These are phyloP conservation scores for Astragalus glycyphyllos DNA, from an alignment of 306 rosid species.

Conservation along the genomic window DNA sequence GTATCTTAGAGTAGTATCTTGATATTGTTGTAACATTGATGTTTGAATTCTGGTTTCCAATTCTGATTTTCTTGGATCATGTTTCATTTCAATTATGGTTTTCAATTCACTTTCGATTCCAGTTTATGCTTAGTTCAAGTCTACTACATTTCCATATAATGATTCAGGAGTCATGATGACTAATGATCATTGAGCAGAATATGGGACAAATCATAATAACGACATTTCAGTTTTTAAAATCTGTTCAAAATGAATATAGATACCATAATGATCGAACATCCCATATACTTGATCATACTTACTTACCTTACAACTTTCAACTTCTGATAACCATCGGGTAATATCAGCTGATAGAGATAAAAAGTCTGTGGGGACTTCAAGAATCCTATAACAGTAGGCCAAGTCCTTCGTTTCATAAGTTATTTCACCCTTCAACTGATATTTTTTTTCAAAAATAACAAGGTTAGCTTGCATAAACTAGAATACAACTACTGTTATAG, in stretches of 20 bases:
- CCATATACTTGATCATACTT: slow-evolving; percentile 7
- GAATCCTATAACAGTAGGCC: slow-evolving; percentile 76
- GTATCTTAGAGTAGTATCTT: no score
- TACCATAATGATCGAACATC: slow-evolving; percentile 12
- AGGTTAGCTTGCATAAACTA: slow-evolving; percentile 28
- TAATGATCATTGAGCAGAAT: slow-evolving; percentile 35
- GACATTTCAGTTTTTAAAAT: slow-evolving; percentile 16
- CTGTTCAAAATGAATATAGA: slow-evolving; percentile 19
- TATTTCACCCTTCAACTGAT: slow-evolving; percentile 85
- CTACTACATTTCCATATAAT: no score
- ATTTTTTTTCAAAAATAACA: slow-evolving; percentile 38
- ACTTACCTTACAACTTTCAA: slow-evolving; percentile 84
- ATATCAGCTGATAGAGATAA: slow-evolving; percentile 73
- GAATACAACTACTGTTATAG: slow-evolving; percentile 18
- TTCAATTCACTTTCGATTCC: no score
- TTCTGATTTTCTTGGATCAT: no score
- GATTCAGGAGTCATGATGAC: slow-evolving; percentile 30
- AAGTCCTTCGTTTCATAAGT: slow-evolving; percentile 84
- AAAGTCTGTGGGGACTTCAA: slow-evolving; percentile 68
- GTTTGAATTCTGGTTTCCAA: no score
- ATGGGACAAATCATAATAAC: slow-evolving; percentile 21
- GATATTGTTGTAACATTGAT: no score
- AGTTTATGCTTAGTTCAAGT: no score
- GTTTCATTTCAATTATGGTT: no score
- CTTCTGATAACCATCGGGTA: slow-evolving; percentile 82